Percentiles rank a stretch among this genome's conserved stretches.
Conservation (phyloP, 148 eudicot species). For the Camellia lanceoleosa region DNA sequence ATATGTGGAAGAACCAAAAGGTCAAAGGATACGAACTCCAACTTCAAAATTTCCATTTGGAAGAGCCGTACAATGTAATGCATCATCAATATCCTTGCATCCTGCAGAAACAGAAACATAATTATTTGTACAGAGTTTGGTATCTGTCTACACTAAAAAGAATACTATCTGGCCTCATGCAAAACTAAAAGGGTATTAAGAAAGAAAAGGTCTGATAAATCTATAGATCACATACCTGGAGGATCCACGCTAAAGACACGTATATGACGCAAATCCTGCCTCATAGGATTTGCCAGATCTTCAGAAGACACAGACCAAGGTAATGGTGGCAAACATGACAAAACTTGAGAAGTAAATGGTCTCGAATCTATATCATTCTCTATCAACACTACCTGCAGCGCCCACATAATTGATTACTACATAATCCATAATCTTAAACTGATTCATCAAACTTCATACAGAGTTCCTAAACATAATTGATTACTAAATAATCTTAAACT, state of each 20-base stretch:
- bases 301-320: conserved; percentile 89
- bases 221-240: conserved; percentile 53
- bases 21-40: conserved; percentile 96
- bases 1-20: neutral
- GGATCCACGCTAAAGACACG: conserved; percentile 97
- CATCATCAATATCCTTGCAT: conserved; percentile 98
- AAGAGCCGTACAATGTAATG: conserved; percentile 83
- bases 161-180: neutral
- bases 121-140: neutral
- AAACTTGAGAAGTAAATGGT: conserved; percentile 88
- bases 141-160: conserved; percentile 10
- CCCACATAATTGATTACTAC: conserved; percentile 15
- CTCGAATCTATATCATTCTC: conserved; percentile 91
- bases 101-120: conserved; percentile 44
- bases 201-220: neutral
- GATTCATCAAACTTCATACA: neutral
- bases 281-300: conserved; percentile 73
- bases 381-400: conserved; percentile 82
- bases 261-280: conserved; percentile 86
- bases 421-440: neutral
- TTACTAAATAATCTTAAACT: neutral
- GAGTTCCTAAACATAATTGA: neutral
- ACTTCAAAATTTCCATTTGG: conserved; percentile 89
- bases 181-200: conserved; percentile 2
- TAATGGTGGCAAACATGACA: conserved; percentile 92